Base-by-base conservation (phyloP, 208 protist genomes). In the Leishmania major region DNA sequence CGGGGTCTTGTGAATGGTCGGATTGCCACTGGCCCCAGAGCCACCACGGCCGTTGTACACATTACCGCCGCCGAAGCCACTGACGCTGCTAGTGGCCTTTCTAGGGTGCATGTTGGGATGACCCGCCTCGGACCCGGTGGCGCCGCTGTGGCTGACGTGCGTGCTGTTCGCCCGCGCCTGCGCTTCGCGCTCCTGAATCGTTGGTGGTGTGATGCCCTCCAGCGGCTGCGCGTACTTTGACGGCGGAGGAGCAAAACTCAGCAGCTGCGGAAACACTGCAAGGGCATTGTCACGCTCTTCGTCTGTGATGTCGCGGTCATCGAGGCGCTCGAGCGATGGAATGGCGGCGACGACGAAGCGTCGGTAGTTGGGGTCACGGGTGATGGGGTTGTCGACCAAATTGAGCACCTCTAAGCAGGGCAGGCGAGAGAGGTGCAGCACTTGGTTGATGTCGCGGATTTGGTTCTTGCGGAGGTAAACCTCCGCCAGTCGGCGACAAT, bases 291-390 rank as follows among this genome's bases (percentile, higher is more conserved):
- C 80, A 43, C 94, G 92, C 84, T 97, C 94, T 43, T 87, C 79
- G 70, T 89, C 87, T 37, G 85, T 86, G 81, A 97, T 91, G 72
- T 93, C 86, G 60, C 93, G 83, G 70, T 97, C 94, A 64, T 97
- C 94, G 31, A 97, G 85, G 7, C 86, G 85, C 83, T 89, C 84
- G 45, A 97, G 85, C 64, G 92, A 89, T 0, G 89, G 88, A 51
- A 97, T 86, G 25, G 94, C 92, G 19, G 94, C 94, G 66, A 98
- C 95, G n/a, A 96, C 90, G 75, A 96, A 97, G 75, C 89, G 88
- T 19, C 95, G 87, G 88, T 98, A 98, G 82, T 97, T 95, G 8
- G 96, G 94, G 79, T 96, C 91, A 28, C 90, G 84, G 40, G 86
- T 88, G 67, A 98, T 94, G 10, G 95, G 95, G 75, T 98, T 98